A percentile compares a stretch with the other conserved stretches of the same genome.
Conservation (phyloP, 2,329 filamentous ascomycete genomes). For the Phaeosphaeriaceae sp. region DNA sequence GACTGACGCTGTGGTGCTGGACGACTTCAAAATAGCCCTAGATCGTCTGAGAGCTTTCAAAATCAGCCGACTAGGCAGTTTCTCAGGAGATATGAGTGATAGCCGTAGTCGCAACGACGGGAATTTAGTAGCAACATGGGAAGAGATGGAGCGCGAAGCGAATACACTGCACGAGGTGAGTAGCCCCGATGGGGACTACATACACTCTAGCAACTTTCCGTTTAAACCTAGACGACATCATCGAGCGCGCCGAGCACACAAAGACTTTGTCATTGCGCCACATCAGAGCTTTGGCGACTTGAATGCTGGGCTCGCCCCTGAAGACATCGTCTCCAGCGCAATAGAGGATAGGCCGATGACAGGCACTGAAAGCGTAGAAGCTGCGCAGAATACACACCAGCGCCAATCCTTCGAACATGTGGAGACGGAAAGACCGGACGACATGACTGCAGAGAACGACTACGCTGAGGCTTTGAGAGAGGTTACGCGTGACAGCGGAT, state of each 20-base stretch:
- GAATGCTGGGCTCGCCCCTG: slow-evolving; percentile 27
- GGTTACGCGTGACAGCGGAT: slow-evolving; percentile 23
- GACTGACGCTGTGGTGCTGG: slow-evolving; percentile 69
- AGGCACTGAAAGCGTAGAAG: slow-evolving; percentile 20
- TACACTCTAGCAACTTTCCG: slow-evolving; percentile 37
- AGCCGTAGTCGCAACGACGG: slow-evolving; percentile 39
- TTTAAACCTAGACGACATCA: slow-evolving; percentile 27
- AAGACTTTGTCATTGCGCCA: slow-evolving; percentile 34
- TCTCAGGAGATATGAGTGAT: slow-evolving; percentile 44
- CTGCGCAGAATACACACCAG: slow-evolving; percentile 21
- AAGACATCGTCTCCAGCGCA: slow-evolving; percentile 40
- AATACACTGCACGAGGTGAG: slow-evolving; percentile 28
- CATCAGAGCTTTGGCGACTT: slow-evolving; percentile 18
- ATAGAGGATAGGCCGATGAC: slow-evolving; percentile 25
- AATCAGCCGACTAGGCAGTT: slow-evolving; percentile 49
- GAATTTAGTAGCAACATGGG: slow-evolving; percentile 42
- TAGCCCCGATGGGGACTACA: slow-evolving; percentile 42
- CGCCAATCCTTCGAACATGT: slow-evolving; percentile 28
- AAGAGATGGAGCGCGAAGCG: slow-evolving; percentile 41
- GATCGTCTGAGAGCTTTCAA: slow-evolving; percentile 56
- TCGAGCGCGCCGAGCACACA: slow-evolving; percentile 26
- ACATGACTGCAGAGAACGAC: slow-evolving; percentile 33
- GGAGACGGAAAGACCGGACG: slow-evolving; percentile 16
- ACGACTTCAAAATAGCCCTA: slow-evolving; percentile 69
- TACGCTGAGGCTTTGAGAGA: slow-evolving; percentile 40